phyloP scores from a whole-genome alignment of 768 basidiomycete species.

The Sporobolomyces roseus region DNA sequence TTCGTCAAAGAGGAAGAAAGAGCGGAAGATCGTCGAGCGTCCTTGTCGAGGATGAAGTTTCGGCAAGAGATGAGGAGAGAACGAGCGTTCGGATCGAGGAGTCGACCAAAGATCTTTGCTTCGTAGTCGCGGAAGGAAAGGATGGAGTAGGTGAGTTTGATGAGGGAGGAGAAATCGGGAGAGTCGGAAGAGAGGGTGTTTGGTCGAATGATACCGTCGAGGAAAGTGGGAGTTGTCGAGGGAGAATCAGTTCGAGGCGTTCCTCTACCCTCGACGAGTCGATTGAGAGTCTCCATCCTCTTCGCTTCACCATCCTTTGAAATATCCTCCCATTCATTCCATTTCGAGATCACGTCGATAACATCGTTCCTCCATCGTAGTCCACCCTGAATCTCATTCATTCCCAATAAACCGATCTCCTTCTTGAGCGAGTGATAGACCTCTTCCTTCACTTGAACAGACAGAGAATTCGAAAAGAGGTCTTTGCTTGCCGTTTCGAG shows the following conservation, averaged over 20 bases:
- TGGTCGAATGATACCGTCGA: neutral
- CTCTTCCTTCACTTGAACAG: no score
- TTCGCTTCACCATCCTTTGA: neutral
- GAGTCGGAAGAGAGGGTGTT: neutral
- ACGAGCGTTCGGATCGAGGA: constrained; percentile 11
- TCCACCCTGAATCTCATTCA: neutral
- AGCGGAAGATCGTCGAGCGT: neutral
- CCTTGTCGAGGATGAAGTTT: neutral
- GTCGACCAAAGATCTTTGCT: neutral
- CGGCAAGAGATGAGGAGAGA: neutral
- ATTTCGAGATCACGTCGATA: neutral
- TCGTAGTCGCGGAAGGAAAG: neutral
- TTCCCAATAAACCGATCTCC: neutral
- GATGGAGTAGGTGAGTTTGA: neutral
- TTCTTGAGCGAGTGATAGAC: no score
- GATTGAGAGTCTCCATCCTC: neutral
- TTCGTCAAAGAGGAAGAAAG: neutral
- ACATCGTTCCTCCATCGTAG: neutral
- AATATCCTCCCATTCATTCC: neutral
- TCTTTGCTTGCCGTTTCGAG: no score
- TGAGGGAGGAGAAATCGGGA: neutral
- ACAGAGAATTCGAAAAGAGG: no score
- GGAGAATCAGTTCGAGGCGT: neutral
- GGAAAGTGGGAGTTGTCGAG: neutral
- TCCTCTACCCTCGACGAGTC: constrained; percentile 10